Percentiles rank a stretch among this genome's conserved stretches.
These are phyloP conservation scores for Penicillium bovifimosum DNA, from an alignment of 495 filamentous ascomycete genomes.

Conservation along the genomic window DNA sequence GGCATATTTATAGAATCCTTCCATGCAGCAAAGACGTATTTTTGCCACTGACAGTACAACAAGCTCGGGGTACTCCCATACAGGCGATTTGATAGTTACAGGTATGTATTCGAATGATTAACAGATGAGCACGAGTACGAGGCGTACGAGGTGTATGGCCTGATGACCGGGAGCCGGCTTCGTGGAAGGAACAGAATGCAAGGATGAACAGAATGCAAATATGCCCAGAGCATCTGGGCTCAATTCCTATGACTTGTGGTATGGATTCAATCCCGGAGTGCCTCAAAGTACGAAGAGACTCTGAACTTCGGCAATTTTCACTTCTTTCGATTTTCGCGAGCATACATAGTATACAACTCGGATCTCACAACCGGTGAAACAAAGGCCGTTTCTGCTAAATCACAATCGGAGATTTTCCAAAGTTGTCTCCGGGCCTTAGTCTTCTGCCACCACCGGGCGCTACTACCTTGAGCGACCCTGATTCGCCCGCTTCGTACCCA, in stretches of 20 bases:
- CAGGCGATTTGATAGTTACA: no score
- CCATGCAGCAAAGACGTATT: not conserved
- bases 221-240: not conserved
- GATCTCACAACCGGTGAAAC: constrained; percentile 3
- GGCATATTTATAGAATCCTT: not conserved
- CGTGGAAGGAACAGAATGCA: not conserved
- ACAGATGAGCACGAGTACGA: no score
- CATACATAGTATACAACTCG: not conserved
- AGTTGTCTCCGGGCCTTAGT: constrained; percentile 9
- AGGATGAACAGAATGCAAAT: not conserved
- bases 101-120: no score
- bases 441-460: constrained; percentile 9
- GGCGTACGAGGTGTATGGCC: not conserved
- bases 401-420: constrained; percentile 12
- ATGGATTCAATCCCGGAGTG: constrained; percentile 13
- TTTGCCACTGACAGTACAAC: not conserved
- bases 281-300: constrained; percentile 5
- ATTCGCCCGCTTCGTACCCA: constrained; percentile 5
- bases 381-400: not conserved
- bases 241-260: not conserved
- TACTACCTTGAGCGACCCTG: constrained; percentile 21
- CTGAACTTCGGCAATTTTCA: constrained; percentile 4
- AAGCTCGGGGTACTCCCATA: no score
- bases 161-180: not conserved
- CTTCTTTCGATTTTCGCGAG: not conserved